A percentile compares a stretch with the other conserved stretches of the same genome.
Evolutionary conservation across 768 basidiomycete genomes (phyloP).

Genomic region (Plicaturopsis crispa): DNA sequence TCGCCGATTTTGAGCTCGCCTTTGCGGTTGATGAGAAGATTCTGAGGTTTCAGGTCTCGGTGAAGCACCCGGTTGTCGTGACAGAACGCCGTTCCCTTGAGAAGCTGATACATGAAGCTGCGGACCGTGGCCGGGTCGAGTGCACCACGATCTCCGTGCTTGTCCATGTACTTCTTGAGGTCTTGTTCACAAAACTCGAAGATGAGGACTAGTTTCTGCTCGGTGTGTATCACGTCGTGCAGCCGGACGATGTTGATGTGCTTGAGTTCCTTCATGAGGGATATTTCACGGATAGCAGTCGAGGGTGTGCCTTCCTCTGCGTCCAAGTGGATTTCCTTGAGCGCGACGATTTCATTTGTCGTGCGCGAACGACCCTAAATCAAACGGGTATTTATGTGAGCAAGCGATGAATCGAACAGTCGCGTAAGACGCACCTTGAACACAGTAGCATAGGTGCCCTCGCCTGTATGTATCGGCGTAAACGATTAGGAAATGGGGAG

Average conservation of each 20-base stretch:
- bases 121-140: conserved; percentile 86
- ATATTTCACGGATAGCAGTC: conserved; percentile 98
- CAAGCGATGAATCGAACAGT: background rate
- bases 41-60: conserved; percentile 97
- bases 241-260: conserved; percentile 98
- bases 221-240: conserved; percentile 98
- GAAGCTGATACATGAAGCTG: conserved; percentile 97
- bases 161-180: conserved; percentile 99
- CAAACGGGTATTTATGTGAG: conserved; percentile 1
- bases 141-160: conserved; percentile 92
- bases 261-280: conserved; percentile 98
- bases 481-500: conserved; percentile 4
- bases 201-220: conserved; percentile 95
- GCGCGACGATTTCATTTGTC: conserved; percentile 96
- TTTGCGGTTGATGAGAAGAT: conserved; percentile 93
- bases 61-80: conserved; percentile 98
- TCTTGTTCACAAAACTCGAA: conserved; percentile 99
- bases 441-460: conserved; percentile 96
- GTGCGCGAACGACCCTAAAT: conserved; percentile 95
- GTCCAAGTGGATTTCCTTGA: conserved; percentile 99
- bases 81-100: conserved; percentile 96
- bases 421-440: conserved; percentile 62
- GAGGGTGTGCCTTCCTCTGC: conserved; percentile 98
- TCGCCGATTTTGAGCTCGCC: conserved; percentile 97
- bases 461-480: conserved; percentile 39